Conservation (phyloP, 2,329 filamentous ascomycete genomes). For the Pseudocercospora fuligena region DNA sequence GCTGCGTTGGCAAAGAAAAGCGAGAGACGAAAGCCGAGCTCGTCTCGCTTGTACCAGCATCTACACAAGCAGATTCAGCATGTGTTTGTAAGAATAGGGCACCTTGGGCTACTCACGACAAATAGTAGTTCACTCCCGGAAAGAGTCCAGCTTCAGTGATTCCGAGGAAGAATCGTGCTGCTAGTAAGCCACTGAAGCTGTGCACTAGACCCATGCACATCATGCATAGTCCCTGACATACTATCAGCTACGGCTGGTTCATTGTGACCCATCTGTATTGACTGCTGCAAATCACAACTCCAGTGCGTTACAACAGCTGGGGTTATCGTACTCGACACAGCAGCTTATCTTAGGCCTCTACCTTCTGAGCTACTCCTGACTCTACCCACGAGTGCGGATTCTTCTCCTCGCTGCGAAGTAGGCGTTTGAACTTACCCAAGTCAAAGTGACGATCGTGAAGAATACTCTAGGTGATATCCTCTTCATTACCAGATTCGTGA, state of each 20-base stretch:
- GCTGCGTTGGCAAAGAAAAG: slow-evolving; percentile 85
- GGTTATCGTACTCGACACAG: background rate
- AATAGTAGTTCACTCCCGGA: slow-evolving; percentile 77
- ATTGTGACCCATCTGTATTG: background rate
- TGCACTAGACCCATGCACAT: slow-evolving; percentile 30
- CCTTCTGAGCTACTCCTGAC: background rate
- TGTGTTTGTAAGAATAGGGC: background rate
- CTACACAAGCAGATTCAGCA: background rate
- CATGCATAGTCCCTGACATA: slow-evolving; percentile 47
- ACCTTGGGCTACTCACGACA: slow-evolving; percentile 51
- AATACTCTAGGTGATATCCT: slow-evolving; percentile 75
- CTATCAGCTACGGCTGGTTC: background rate
- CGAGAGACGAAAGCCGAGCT: slow-evolving; percentile 77
- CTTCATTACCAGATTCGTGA: slow-evolving; percentile 82
- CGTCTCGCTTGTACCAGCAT: slow-evolving; percentile 80
- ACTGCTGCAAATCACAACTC: background rate
- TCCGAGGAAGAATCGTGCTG: slow-evolving; percentile 38
- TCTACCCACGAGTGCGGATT: background rate
- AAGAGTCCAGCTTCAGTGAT: slow-evolving; percentile 51
- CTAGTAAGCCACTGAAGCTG: slow-evolving; percentile 34
- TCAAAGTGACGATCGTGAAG: slow-evolving; percentile 73
- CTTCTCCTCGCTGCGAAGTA: background rate
- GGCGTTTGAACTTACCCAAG: slow-evolving; percentile 52
- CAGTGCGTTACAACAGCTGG: background rate
- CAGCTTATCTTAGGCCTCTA: background rate